These are phyloP conservation scores for Kappamyces sp. DNA, from an alignment of 192 early-diverging fungal genomes.

Conservation along the genomic window DNA sequence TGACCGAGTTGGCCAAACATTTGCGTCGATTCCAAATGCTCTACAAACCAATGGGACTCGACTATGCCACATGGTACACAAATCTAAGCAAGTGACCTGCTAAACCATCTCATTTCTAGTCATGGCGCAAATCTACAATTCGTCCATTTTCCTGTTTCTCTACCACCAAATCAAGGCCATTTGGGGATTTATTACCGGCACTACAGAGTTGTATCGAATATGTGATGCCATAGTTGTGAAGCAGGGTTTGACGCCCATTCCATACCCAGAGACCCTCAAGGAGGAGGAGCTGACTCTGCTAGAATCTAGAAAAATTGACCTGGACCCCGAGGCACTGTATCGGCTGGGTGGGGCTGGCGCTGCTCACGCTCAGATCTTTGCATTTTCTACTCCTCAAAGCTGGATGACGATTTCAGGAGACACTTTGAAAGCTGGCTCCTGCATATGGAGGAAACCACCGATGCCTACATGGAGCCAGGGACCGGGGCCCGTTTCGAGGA, in stretches of 20 bases:
- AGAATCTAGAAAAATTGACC: conserved; percentile 11
- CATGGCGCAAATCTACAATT: conserved; percentile 26
- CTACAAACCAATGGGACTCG: conserved; percentile 13
- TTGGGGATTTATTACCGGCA: conserved; percentile 42
- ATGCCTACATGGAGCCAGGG: conserved; percentile 10
- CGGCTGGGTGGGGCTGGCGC: background rate
- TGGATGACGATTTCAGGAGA: conserved; percentile 13
- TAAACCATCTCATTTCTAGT: conserved; percentile 45
- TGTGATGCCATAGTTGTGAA: conserved; percentile 24
- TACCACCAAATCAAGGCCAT: conserved; percentile 53
- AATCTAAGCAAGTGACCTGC: conserved; percentile 9
- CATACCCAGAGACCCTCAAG: background rate
- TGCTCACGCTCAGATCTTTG: conserved; percentile 7
- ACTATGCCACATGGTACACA: conserved; percentile 17
- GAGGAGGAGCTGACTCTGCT: background rate
- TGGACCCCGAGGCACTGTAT: conserved; percentile 4
- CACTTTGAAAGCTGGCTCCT: conserved; percentile 25
- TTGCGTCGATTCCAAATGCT: background rate
- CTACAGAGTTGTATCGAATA: conserved; percentile 54
- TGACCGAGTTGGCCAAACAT: too few species aligned
- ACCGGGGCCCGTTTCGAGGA: conserved; percentile 31
- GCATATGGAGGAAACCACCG: conserved; percentile 7
- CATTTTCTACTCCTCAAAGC: conserved; percentile 13
- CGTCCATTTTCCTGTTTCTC: conserved; percentile 37
- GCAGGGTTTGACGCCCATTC: conserved; percentile 8